Base-by-base conservation (phyloP, 768 basidiomycete species). In the Mrakia gelida region DNA sequence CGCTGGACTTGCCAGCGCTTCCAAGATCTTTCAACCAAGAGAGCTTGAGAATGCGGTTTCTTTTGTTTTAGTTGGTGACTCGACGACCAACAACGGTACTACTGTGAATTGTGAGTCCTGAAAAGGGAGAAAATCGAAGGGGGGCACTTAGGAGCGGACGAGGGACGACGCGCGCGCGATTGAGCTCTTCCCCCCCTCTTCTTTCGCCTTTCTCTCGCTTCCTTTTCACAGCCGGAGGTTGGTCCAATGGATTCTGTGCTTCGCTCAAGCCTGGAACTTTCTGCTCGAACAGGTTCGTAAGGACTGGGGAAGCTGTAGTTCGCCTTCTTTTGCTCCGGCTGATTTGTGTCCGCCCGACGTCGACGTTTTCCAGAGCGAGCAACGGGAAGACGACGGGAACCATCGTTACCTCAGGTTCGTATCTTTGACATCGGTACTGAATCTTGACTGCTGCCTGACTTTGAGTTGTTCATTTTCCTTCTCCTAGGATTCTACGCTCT, bases 191-290 rank as follows among this genome's bases (percentile, higher is more conserved):
- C 1, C 18, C 2, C 9, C 16, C 16, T n/a, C 63, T 8, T 38
- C 18, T 65, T n/a, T 59, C 28, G 9, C 16, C 23, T 59, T 7
- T 10, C 13, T 26, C 18, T n/a, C 26, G 26, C 2, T 15, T 15
- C 26, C 2, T 26, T 11, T 26, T 2, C 28, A 15, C 63, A 65
- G 63, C 63, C 15, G 73, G 73, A 23, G 73, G 73, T 16, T 74
- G 73, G 73, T n/a, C n/a, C 21, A 61, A 62, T 38, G 73, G 73
- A 7, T 74, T 74, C 73, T 74, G 73, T 34, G 32, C 34, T 10
- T 61, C 56, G 32, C 34, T 74, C 32, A 54, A 74, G n/a, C 34
- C 32, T 2, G 73, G 59, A n/a, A 74, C 73, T 1, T 61, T 56
- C 38, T 74, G 73, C 56, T 74, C 73, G 34, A 74, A 62, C 38